Conservation (phyloP, 257 asterid genomes). For the Solanum lycopersicoides region DNA sequence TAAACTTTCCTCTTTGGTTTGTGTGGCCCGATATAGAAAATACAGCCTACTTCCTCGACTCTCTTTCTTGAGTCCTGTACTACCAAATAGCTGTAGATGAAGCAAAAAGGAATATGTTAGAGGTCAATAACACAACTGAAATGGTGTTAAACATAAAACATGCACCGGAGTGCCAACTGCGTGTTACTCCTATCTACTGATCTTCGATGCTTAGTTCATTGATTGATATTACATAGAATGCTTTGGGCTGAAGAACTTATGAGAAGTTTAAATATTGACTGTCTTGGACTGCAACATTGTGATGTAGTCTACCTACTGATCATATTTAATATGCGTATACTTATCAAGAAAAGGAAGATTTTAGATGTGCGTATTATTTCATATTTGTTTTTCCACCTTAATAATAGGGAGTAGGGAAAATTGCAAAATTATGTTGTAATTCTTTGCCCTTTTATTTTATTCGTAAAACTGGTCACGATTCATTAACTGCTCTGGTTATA, state of each 20-base stretch:
- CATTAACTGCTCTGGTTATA: conserved; percentile 4
- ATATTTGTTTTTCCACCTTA: not conserved
- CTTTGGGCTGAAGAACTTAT: not conserved
- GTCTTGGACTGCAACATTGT: not conserved
- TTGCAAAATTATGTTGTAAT: not conserved
- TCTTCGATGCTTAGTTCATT: not conserved
- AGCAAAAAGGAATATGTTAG: not conserved
- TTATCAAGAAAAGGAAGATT: not conserved
- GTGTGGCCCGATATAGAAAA: not conserved
- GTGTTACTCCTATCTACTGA: not conserved
- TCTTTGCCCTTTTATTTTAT: not conserved
- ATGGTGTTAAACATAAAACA: not conserved
- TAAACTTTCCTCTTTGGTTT: not conserved
- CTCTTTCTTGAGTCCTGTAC: not conserved
- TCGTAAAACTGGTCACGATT: not conserved
- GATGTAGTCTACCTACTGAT: not conserved
- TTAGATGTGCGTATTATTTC: not conserved
- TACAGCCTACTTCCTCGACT: not conserved
- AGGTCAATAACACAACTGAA: not conserved
- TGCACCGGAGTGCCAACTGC: not conserved
- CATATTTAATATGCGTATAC: not conserved
- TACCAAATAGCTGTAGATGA: not conserved
- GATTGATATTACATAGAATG: not conserved
- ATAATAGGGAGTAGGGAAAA: too few relatives aligned
- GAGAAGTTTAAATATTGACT: not conserved